Base-by-base conservation (phyloP, 306 rosid genomes). In the Trichosanthes cucumerina region DNA sequence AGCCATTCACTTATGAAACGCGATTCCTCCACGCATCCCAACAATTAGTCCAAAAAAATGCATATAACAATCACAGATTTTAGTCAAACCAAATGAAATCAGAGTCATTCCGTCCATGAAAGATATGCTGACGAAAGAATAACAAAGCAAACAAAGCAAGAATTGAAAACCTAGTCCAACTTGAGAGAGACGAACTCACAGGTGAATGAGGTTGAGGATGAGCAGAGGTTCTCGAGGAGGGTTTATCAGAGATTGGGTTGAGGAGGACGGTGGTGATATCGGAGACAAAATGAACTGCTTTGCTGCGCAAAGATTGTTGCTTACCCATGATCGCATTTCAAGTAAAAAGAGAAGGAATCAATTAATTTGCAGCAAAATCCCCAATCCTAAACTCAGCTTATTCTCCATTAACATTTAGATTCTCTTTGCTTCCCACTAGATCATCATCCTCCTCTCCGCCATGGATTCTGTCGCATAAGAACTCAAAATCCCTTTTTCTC, bases 221-320 rank as follows among this genome's bases (percentile, higher is more conserved):
- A 36, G 76, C 38, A 23, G 75, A 49, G 9, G 65, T 49, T 70
- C 92, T 54, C 66, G 81, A 83, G 36, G 90, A 81, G 68, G 97
- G 84, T 75, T 88, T 89, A 58, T 94, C 95, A 52, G 98, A 92
- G 76, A 92, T 92, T 52, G 97, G 96, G 73, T 94, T 94, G 78
- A 94, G 96, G 44, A 94, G 80, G 54, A 88, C 88, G 28, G 97
- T 94, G 81, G 97, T 89, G 84, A 94, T 82, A 84, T 94, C 98
- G 71, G 96, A 89, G 2, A 94, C 95, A 43, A 94, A 65, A 75
- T 88, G 87, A 41, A 82, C 91, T 60, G 97, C 97, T 87, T 88
- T 94, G 88, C 85, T 86, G 70, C 95, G 89, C 66, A 94, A 60
- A 11, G 95, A 92, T 79, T 83, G 95, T 64, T 86, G 89, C 84